Evolutionary conservation across 768 basidiomycete species (phyloP), one percentile per base, ranked within the genome.

Genomic region (Punctularia strigosozonata): DNA sequence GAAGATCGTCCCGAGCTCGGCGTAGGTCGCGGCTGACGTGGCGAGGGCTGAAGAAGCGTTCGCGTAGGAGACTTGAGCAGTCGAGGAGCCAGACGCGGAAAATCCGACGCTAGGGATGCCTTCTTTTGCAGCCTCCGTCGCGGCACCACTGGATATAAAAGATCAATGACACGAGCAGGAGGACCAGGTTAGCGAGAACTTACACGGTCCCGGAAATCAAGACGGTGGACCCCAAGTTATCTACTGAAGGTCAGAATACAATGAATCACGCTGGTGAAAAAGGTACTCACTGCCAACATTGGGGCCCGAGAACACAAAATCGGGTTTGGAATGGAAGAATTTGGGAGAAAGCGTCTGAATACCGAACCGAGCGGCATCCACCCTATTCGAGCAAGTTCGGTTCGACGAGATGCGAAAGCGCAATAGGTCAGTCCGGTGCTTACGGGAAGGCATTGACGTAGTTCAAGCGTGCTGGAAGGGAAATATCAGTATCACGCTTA

Each of bases 281-380:
- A 15, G 4, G 5, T 4, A 46, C 64, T 50, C 40, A 63, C 65
- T 60, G 38, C 66, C 65, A 15, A 66, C 58, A 46, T 72, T 72
- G 0, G 67, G 61, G 0, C 71, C 71, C 42, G 58, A 59, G 21
- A 73, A 58, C 6, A 69, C 60, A 21, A 74, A 52, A 39, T 71
- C 69, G 1, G 71, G 59, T 22, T 36, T 35, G 20, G 56, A 43
- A 12, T 46, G 41, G 42, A 65, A 68, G 47, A 66, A 62, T 40
- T 59, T 41, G 1, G 66, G 66, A 1, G 65, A 57, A 13, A 69
- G 50, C 1, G 64, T 68, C 43, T 71, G 59, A 22, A 74, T 68
- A 2, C 71, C 71, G 25, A 51, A 56, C 18, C 46, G 36, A 4
- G 55, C 55, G 3, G 54, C 50, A 31, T 58, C 54, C 12, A 54